A percentile compares a stretch with the other conserved stretches of the same genome.
Evolutionary conservation across 2,329 filamentous ascomycete genomes (phyloP).

Genomic region (Colletotrichum tanaceti): DNA sequence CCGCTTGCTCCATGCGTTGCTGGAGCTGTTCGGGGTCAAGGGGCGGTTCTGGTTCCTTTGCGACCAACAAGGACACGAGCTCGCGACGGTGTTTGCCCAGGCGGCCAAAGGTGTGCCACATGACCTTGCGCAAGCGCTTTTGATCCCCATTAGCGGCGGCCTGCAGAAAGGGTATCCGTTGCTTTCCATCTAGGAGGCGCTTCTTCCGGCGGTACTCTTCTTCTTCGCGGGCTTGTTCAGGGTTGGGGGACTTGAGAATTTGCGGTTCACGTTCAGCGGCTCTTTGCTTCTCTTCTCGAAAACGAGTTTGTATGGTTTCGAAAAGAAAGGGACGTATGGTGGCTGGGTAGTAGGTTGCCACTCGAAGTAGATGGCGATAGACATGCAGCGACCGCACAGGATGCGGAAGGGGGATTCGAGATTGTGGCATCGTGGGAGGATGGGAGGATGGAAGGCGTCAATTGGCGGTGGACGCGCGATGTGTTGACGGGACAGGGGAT

Average conservation of each 20-base stretch:
- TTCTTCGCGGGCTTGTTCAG: conserved; percentile 33
- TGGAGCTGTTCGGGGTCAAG: conserved; percentile 56
- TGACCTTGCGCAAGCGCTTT: conserved; percentile 59
- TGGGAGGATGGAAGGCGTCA: not conserved
- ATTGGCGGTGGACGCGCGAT: no score
- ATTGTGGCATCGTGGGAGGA: conserved; percentile 15
- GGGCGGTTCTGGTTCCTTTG: conserved; percentile 49
- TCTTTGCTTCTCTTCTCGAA: conserved; percentile 50
- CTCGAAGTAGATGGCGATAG: conserved; percentile 70
- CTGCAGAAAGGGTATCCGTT: conserved; percentile 58
- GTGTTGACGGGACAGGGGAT: not conserved
- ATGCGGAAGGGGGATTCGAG: conserved; percentile 48
- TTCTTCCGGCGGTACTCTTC: conserved; percentile 29
- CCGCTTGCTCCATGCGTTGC: conserved; percentile 24
- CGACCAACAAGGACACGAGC: conserved; percentile 56
- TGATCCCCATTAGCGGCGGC: conserved; percentile 65
- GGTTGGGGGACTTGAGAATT: conserved; percentile 56
- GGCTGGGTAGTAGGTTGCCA: conserved; percentile 69
- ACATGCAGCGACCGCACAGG: conserved; percentile 55
- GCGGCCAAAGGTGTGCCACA: conserved; percentile 64
- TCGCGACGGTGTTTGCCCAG: conserved; percentile 62
- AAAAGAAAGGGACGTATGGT: conserved; percentile 59
- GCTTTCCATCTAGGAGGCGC: conserved; percentile 19
- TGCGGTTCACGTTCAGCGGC: conserved; percentile 49
- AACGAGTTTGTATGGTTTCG: conserved; percentile 57